Conservation (phyloP, 176 grass and related monocot species). For the Aechmea fasciata region DNA sequence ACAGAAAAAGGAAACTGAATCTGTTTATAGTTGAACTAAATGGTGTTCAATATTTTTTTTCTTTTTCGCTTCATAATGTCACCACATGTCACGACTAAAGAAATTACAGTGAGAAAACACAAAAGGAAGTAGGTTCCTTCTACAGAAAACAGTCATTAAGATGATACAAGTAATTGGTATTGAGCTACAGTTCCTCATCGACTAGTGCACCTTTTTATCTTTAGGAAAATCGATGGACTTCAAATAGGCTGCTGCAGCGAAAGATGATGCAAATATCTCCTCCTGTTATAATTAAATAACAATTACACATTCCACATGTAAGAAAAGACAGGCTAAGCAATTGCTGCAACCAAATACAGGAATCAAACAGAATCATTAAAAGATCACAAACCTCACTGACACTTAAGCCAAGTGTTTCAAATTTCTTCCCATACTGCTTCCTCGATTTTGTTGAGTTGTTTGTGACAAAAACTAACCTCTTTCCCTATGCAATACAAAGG, state of each 20-base stretch:
- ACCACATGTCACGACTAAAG: no score
- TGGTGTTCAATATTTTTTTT: no score
- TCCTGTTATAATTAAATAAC: conserved; percentile 37
- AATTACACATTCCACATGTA: not conserved
- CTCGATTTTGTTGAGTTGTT: conserved; percentile 95
- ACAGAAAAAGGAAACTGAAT: no score
- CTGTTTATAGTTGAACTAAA: no score
- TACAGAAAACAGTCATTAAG: no score
- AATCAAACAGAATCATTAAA: not conserved
- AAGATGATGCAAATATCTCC: conserved; percentile 98
- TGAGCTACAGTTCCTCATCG: not conserved
- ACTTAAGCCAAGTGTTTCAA: conserved; percentile 63
- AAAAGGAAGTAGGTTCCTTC: no score
- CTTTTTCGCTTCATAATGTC: no score
- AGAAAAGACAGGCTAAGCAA: not conserved
- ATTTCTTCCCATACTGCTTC: conserved; percentile 97
- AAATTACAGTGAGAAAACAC: no score
- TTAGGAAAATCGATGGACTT: conserved; percentile 86
- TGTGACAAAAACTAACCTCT: conserved; percentile 91
- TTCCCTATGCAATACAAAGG: conserved; percentile 40
- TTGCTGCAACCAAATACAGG: not conserved
- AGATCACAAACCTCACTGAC: conserved; percentile 45
- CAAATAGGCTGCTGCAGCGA: conserved; percentile 85
- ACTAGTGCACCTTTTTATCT: conserved; percentile 63
- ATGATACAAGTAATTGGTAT: not conserved